phyloP scores from a whole-genome alignment of 139 green algal genomes.

The Chlamydomonas sp. region DNA sequence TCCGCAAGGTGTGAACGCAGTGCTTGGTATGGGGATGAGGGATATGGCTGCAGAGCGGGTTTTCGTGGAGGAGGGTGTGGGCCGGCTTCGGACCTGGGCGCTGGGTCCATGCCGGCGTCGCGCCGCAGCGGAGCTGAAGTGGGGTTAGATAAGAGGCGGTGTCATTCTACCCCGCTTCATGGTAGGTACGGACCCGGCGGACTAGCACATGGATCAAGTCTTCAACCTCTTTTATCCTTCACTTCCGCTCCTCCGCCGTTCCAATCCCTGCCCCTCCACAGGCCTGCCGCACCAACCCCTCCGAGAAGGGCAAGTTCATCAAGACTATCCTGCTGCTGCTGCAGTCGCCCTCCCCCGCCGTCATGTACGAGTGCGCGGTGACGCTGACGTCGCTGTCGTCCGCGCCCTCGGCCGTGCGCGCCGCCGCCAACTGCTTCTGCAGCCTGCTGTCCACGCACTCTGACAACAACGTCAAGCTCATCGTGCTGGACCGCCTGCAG shows the following conservation, averaged over 20 bases:
- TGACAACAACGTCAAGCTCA: conserved; percentile 99
- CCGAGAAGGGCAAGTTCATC: conserved; percentile 97
- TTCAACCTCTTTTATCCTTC: not conserved
- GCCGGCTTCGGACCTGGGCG: too few relatives aligned
- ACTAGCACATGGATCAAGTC: too few relatives aligned
- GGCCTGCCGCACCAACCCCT: conserved; percentile 86
- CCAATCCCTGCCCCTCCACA: conserved; percentile 30
- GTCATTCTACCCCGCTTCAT: not conserved
- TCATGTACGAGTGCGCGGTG: conserved; percentile 97
- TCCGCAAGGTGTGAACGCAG: conserved; percentile 83
- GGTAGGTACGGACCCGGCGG: too few relatives aligned
- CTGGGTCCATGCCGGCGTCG: too few relatives aligned
- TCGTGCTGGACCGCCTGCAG: conserved; percentile 92
- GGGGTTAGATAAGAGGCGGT: not conserved
- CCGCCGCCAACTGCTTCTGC: conserved; percentile 97
- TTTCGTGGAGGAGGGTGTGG: too few relatives aligned
- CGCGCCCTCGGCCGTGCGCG: conserved; percentile 95
- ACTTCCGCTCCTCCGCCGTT: too few relatives aligned
- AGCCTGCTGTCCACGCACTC: conserved; percentile 93
- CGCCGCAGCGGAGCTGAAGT: too few relatives aligned
- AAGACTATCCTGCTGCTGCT: conserved; percentile 98
- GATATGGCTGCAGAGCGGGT: too few relatives aligned
- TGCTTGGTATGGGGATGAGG: not conserved
- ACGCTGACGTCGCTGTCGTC: conserved; percentile 90
- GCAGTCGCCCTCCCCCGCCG: conserved; percentile 80